Evolutionary conservation across 2,329 filamentous ascomycete genomes (phyloP).

Genomic region (Cordyceps tenuipes): DNA sequence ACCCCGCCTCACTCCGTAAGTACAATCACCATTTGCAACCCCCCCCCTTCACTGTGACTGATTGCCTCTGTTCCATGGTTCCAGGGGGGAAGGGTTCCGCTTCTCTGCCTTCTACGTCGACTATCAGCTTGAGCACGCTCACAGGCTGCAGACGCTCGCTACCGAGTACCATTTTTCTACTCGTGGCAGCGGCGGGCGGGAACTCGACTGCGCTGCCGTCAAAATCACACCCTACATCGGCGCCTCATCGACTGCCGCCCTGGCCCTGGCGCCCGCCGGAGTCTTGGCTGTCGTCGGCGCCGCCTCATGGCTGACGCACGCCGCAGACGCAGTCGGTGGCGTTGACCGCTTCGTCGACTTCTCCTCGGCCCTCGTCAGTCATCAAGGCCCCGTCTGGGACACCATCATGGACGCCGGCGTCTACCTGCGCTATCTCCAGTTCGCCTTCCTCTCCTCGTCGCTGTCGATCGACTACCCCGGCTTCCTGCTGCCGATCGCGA

Average conservation of each 20-base stretch:
- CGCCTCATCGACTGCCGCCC: background rate
- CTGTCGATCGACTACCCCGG: conserved; percentile 8
- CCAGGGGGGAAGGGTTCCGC: background rate
- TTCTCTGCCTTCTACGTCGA: background rate
- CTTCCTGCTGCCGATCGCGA: background rate
- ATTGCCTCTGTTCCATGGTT: background rate
- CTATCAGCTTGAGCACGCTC: background rate
- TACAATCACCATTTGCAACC: background rate
- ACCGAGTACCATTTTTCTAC: background rate
- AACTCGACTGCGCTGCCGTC: background rate
- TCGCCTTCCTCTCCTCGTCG: conserved; percentile 5
- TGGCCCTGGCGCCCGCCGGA: background rate
- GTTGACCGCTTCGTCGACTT: background rate
- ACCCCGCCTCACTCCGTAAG: background rate
- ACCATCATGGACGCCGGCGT: conserved; percentile 4
- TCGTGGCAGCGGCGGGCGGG: background rate
- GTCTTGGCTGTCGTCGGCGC: background rate
- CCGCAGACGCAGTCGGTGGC: background rate
- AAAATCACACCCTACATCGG: conserved; percentile 10
- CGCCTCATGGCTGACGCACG: conserved; percentile 1
- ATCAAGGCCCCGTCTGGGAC: conserved; percentile 6
- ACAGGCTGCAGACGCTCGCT: conserved; percentile 3
- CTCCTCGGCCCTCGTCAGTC: background rate
- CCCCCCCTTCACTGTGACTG: background rate
- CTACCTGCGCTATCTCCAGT: conserved; percentile 8